Evolutionary conservation across 352 stramenopile species (phyloP), one percentile per base, ranked within the genome.

Genomic region (Globisporangium emineosum): DNA sequence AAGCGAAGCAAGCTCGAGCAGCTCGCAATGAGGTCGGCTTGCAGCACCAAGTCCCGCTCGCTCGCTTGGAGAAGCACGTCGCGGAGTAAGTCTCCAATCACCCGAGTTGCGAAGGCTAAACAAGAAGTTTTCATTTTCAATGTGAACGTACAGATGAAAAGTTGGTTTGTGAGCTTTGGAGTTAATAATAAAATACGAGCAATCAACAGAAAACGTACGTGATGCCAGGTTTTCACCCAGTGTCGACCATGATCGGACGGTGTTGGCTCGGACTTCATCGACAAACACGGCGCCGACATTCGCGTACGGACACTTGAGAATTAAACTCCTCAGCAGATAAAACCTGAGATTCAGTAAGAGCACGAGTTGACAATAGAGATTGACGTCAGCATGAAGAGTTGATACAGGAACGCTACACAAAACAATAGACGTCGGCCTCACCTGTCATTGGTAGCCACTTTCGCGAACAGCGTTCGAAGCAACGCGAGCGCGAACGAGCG

Each of bases 261-360:
- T 69, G 47, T 86, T 79, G 7, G 55, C 61, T 61, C 85, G 78
- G 33, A 89, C 57, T 57, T 73, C 74, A 71, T 94, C 85, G 7
- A 94, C 58, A 17, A 94, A 53, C 19, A 88, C 72, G 5, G 85
- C 85, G 10, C 69, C 64, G 13, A 91, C 79, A 21, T 94, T 94
- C 9, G 75, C 83, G 59, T 92, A 94, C 2, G 83, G 85, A 47
- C 85, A 94, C 37, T 78, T 74, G 15, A 83, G 57, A 3, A 72
- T 57, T 15, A 93, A 43, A 17, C 47, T 51, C n/a, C 54, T 63
- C 13, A 91, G 62, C 37, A 91, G 30, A 53, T 50, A 72, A 57
- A 92, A 90, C 9, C 83, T 89, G 9, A 13, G 33, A 33, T 21
- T 21, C 19, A n/a, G 40, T 17, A 45, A 45, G 40, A 45, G 40